Percentiles rank a stretch among this genome's conserved stretches.
Conservation (phyloP, 768 basidiomycete species). For the Xanthoconium purpureum region DNA sequence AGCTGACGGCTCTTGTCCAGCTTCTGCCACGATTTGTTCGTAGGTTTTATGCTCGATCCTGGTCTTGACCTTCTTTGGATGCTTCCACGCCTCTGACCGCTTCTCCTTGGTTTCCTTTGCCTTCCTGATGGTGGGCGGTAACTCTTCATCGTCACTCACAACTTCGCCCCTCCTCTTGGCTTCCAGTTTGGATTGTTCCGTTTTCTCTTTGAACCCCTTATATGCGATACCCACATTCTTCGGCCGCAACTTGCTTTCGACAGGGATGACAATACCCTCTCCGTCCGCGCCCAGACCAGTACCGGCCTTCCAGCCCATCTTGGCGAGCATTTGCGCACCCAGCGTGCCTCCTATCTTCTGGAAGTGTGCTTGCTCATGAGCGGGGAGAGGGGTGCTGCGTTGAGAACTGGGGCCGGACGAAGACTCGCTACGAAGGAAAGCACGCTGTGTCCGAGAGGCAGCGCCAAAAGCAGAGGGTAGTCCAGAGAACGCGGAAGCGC, state of each 20-base stretch:
- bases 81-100: conserved; percentile 81
- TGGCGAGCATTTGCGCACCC: conserved; percentile 86
- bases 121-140: conserved; percentile 28
- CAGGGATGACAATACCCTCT: conserved; percentile 83
- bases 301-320: conserved; percentile 93
- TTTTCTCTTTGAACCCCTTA: conserved; percentile 85
- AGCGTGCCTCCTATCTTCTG: conserved; percentile 70
- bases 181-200: conserved; percentile 78
- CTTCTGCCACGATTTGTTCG: conserved; percentile 90
- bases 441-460: conserved; percentile 38
- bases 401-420: conserved; percentile 40
- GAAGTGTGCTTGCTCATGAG: conserved; percentile 78
- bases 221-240: conserved; percentile 86
- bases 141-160: conserved; percentile 69
- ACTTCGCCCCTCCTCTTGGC: conserved; percentile 70
- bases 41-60: conserved; percentile 95
- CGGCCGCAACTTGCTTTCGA: conserved; percentile 82
- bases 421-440: conserved; percentile 54
- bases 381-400: conserved; percentile 51
- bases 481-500: conserved; percentile 23
- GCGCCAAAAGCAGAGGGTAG: conserved; percentile 40
- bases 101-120: conserved; percentile 56
- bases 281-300: conserved; percentile 71
- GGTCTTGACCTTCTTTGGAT: conserved; percentile 77
- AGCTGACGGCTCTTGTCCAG: conserved; percentile 55